phyloP scores from a whole-genome alignment of 2,329 filamentous ascomycete genomes.

The Aureobasidium musti region DNA sequence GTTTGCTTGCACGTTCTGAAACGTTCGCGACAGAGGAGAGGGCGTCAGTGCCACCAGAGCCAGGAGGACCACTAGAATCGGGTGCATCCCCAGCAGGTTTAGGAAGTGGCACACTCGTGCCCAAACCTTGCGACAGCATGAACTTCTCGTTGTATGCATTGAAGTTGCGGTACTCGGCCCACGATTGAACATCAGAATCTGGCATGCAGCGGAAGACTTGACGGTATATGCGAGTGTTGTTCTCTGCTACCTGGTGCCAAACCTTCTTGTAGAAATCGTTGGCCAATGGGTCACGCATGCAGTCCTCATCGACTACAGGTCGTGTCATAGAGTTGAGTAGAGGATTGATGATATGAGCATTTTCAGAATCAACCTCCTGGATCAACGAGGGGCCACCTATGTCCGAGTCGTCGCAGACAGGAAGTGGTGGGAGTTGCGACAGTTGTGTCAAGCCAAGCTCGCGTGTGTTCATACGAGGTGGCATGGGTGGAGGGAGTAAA shows the following conservation, averaged over 20 bases:
- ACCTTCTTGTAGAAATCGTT: constrained; percentile 81
- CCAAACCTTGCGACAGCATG: constrained; percentile 61
- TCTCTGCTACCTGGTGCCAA: constrained; percentile 84
- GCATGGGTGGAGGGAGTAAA: constrained; percentile 59
- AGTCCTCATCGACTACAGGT: constrained; percentile 79
- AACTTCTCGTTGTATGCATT: constrained; percentile 76
- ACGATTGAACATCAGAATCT: constrained; percentile 88
- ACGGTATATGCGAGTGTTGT: constrained; percentile 94
- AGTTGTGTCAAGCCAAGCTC: constrained; percentile 67
- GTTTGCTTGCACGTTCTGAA: constrained; percentile 25
- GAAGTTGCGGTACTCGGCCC: constrained; percentile 90
- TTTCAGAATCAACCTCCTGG: constrained; percentile 56
- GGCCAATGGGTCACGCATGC: constrained; percentile 88
- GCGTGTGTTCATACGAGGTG: constrained; percentile 64
- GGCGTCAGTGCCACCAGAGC: constrained; percentile 41
- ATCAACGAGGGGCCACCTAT: constrained; percentile 72
- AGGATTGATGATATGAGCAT: constrained; percentile 49
- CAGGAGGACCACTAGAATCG: constrained; percentile 54
- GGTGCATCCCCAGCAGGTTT: constrained; percentile 52
- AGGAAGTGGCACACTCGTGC: constrained; percentile 53
- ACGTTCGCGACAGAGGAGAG: constrained; percentile 23
- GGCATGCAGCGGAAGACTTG: constrained; percentile 96
- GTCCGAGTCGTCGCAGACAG: constrained; percentile 73
- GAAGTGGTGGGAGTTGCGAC: constrained; percentile 70
- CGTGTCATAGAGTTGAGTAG: constrained; percentile 67